These are phyloP conservation scores for Aureobasidium sp. DNA, from an alignment of 2,329 filamentous ascomycete genomes.

Conservation along the genomic window DNA sequence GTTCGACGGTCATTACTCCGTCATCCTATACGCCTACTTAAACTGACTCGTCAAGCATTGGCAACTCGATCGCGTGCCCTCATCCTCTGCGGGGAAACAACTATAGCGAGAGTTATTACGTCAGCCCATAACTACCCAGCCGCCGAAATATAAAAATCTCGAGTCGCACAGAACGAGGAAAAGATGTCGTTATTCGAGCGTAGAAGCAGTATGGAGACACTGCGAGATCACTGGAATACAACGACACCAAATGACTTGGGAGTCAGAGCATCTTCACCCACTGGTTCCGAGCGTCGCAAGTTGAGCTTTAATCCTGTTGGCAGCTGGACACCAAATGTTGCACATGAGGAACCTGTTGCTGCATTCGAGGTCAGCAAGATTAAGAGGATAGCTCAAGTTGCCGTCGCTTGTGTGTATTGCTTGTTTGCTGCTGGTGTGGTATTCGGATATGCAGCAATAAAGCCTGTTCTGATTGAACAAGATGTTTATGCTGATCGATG, in stretches of 20 bases:
- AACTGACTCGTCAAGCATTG: constrained; percentile 9
- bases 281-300: constrained; percentile 37
- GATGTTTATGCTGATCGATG: constrained; percentile 64
- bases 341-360: constrained; percentile 33
- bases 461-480: constrained; percentile 68
- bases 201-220: constrained; percentile 11
- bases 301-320: constrained; percentile 45
- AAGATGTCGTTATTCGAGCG: constrained; percentile 14
- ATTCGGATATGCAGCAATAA: constrained; percentile 79
- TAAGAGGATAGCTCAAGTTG: constrained; percentile 59
- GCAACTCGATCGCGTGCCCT: constrained; percentile 7
- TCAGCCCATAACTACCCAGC: background rate
- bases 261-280: constrained; percentile 21
- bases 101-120: constrained; percentile 2
- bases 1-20: background rate
- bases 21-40: background rate
- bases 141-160: background rate
- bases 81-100: constrained; percentile 9
- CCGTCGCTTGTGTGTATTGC: constrained; percentile 62
- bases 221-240: constrained; percentile 7
- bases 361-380: constrained; percentile 50
- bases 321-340: constrained; percentile 34
- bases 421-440: constrained; percentile 71
- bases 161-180: background rate
- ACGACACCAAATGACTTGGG: background rate